Evolutionary conservation across 345 rosid species (phyloP), one percentile per base, ranked within the genome.

Genomic region (Arabidopsis arenosa): DNA sequence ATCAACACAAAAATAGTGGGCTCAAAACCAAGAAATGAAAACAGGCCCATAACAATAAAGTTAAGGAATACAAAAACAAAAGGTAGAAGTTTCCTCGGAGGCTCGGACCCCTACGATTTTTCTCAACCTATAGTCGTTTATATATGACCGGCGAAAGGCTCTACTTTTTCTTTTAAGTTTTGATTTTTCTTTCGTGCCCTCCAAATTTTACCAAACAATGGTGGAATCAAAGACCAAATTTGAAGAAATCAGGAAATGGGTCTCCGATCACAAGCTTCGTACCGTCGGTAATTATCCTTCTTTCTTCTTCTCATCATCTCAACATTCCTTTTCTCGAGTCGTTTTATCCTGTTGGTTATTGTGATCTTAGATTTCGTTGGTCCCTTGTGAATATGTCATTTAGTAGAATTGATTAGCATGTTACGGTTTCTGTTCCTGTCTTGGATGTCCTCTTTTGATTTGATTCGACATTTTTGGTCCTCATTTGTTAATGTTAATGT

Each of bases 261-360:
- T 93, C 65, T 85, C 80, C 18, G 87, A 91, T 4, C 88, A 93
- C 86, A 93, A 93, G 80, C 97, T 91, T 14, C 74, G 93, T 63
- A 76, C 92, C n/a, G 98, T 93, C 68, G 96, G 97, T 93, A 85
- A 83, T 33, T 21, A 9, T 45, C 32, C 43, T 13, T 12, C 14
- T 26, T 18, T 17, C 32, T 12, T 10, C 53, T 13, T 70, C 33
- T 23, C 15, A 4, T 45, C 35, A 15, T 45, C 41, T 40, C 5
- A 37, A 7, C 47, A 18, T 13, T 37, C 39, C 15, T 10, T 37
- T 39, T 37, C 0, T 1, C 10, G 15, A 8, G 26, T 35, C 63
- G 23, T 58, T 58, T 33, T 15, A 6, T 33, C 3, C 3, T 0
- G 1, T 15, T 15, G 33, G 30, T 45, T 47, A 13, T 57, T 28